These are phyloP conservation scores for Kwoniella mangroviensis DNA, from an alignment of 768 basidiomycete species.

Conservation along the genomic window DNA sequence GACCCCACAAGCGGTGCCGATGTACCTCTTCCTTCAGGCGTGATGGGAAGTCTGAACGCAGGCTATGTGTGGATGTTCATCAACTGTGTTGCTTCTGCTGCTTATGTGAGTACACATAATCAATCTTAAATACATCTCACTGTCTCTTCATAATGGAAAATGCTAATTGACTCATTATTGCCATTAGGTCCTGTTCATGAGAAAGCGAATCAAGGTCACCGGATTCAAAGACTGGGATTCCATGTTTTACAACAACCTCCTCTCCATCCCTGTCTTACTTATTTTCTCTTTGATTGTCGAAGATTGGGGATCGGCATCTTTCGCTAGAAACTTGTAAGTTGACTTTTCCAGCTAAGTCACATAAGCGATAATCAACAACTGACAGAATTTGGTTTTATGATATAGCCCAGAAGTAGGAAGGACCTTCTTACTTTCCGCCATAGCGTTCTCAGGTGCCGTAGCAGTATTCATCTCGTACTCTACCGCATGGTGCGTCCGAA, in stretches of 20 bases:
- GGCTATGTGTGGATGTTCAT: slow-evolving; percentile 97
- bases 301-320: slow-evolving; percentile 81
- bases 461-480: slow-evolving; percentile 98
- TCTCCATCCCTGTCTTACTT: slow-evolving; percentile 88
- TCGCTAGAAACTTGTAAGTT: slow-evolving; percentile 86
- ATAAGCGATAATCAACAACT: not conserved
- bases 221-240: slow-evolving; percentile 98
- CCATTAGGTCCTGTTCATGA: slow-evolving; percentile 87
- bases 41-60: slow-evolving; percentile 66
- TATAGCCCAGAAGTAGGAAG: slow-evolving; percentile 81
- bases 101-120: slow-evolving; percentile 69
- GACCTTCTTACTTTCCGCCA: slow-evolving; percentile 77
- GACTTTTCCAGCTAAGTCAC: not conserved
- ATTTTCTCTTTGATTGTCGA: slow-evolving; percentile 82
- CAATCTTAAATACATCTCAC: not conserved
- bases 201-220: slow-evolving; percentile 91
- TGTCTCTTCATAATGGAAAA: not conserved
- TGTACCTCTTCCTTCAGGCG: slow-evolving; percentile 40
- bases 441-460: slow-evolving; percentile 94
- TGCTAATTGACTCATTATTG: not conserved
- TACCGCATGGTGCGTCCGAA: slow-evolving; percentile 97
- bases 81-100: slow-evolving; percentile 87
- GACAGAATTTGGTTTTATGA: not conserved
- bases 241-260: slow-evolving; percentile 97
- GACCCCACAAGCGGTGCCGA: slow-evolving; percentile 55